Evolutionary conservation across 257 asterid species (phyloP).

Genomic region (Solanum sejunctum): DNA sequence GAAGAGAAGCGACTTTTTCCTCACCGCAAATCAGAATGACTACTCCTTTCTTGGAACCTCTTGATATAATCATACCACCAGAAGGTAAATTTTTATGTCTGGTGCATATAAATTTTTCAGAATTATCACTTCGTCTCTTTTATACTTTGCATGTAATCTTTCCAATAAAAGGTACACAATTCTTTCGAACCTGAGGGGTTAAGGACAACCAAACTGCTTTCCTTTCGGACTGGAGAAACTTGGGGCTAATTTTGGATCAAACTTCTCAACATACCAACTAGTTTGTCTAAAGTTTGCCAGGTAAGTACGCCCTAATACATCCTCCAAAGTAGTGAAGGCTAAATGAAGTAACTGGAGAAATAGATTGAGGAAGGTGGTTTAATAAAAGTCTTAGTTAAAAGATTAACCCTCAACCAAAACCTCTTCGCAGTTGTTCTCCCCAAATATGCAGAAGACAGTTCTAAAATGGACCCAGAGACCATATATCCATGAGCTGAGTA

Average conservation of each 20-base stretch:
- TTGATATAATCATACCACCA: neutral
- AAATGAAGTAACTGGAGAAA: neutral
- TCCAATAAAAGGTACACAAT: neutral
- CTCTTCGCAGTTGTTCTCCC: neutral
- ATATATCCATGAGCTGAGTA: neutral
- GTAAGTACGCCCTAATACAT: neutral
- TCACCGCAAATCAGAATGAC: neutral
- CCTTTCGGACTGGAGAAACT: neutral
- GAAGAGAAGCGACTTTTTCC: neutral
- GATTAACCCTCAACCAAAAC: neutral
- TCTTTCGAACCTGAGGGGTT: neutral
- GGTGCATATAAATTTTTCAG: neutral
- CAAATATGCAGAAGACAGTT: neutral
- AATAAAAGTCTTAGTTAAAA: neutral
- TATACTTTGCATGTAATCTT: neutral
- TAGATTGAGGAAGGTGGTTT: neutral
- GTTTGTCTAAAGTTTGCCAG: neutral
- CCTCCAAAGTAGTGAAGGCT: neutral
- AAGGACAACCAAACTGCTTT: neutral
- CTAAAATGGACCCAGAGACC: neutral
- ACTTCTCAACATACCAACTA: neutral
- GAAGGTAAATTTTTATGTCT: neutral
- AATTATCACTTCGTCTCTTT: too few species aligned
- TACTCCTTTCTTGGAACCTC: neutral
- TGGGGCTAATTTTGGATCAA: neutral